phyloP scores from a whole-genome alignment of 164 flowering plant genomes.

The Piper betle region DNA sequence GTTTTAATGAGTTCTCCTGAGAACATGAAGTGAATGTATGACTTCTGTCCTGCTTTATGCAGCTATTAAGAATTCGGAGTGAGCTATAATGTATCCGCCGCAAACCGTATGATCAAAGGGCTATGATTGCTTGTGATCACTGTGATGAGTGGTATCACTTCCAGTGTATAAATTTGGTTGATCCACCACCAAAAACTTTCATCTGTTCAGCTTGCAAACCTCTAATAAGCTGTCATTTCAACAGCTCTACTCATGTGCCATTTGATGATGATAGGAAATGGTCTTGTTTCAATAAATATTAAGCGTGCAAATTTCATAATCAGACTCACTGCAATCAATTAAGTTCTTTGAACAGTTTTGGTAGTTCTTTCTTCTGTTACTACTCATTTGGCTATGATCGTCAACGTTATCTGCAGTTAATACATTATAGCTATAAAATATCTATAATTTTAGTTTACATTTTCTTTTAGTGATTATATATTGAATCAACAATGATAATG shows the following conservation, averaged over 20 bases:
- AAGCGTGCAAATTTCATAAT: not conserved
- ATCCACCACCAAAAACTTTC: slow-evolving; percentile 40
- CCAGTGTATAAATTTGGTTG: slow-evolving; percentile 50
- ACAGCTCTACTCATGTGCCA: not conserved
- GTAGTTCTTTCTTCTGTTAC: no score
- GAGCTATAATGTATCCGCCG: slow-evolving; percentile 89
- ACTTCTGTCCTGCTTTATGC: slow-evolving; percentile 17
- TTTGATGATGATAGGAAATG: not conserved
- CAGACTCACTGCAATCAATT: no score
- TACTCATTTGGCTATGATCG: no score
- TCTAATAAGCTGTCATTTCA: not conserved
- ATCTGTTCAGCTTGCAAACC: slow-evolving; percentile 71
- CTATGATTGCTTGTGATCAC: slow-evolving; percentile 75
- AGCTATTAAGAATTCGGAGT: slow-evolving; percentile 61
- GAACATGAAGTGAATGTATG: not conserved
- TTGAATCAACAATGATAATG: no score
- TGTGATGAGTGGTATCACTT: slow-evolving; percentile 99
- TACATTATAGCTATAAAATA: no score
- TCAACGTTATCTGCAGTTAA: no score
- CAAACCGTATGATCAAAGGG: slow-evolving; percentile 65
- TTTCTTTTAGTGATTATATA: no score
- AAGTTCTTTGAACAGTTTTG: no score
- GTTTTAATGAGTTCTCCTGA: not conserved
- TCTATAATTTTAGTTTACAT: no score
- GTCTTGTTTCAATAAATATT: no score